Evolutionary conservation across 306 rosid genomes (phyloP), one percentile per base, ranked within the genome.

Genomic region (Astragalus membranaceus): DNA sequence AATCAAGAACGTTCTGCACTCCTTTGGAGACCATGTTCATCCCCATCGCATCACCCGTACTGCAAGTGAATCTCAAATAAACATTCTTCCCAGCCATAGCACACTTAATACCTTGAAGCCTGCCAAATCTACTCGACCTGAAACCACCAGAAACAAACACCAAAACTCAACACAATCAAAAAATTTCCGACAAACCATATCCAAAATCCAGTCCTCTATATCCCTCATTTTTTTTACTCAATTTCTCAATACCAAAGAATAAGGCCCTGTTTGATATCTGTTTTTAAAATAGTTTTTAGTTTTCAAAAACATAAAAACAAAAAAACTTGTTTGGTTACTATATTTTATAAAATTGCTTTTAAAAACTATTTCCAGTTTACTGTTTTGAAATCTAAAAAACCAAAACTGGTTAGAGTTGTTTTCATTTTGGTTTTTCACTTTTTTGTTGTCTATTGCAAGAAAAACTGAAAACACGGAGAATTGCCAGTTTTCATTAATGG

Each of bases 31-130:
- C 95, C 95, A 88, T 88, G 81, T 89, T 87, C 96, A 89, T 89
- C 67, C 96, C 96, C 96, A 89, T 89, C 49, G 96, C 96, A 75
- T 89, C 96, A 12, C 96, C 96, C 1, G 96, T 89, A 82, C 92
- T 79, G 77, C 96, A 85, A 37, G 61, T 75, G 78, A 89, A 89
- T 81, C 96, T 69, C 83, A 85, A 10, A 59, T 85, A 87, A 11
- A 81, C 56, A 48, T 85, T 87, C 74, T 86, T 88, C 70, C 92
- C 96, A 20, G 91, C 90, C 23, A 88, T 76, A 46, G 86, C 69
- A 75, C 91, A 88, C 12, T 78, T 76, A 66, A 85, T 86, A 10
- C 79, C 64, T 65, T 81, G 95, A 1, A 88, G 86, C 83, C 91
- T 83, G 10, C 77, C 95, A 65, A 88, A 88, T 82, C 95, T 82